These are phyloP conservation scores for Ehretia macrophylla DNA, from an alignment of 257 asterid species.

Conservation along the genomic window DNA sequence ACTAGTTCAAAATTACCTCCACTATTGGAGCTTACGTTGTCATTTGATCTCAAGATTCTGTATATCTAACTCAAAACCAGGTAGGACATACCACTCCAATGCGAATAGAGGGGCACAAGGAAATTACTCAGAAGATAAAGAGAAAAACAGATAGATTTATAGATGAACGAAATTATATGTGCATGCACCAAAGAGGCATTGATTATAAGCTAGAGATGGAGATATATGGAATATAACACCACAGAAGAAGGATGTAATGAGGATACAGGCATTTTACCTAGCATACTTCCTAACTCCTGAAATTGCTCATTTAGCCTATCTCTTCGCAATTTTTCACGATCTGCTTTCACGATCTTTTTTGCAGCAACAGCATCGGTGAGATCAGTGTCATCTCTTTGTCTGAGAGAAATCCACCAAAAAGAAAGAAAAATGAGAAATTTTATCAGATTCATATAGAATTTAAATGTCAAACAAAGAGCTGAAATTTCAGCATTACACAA, in stretches of 20 bases:
- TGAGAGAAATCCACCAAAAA: slow-evolving; percentile 4
- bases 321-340: slow-evolving; percentile 14
- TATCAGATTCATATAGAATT: not conserved
- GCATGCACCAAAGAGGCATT: no score
- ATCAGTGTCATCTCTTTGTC: not conserved
- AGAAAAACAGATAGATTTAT: no score
- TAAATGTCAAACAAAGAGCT: not conserved
- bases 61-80: no score
- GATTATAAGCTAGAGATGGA: no score
- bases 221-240: no score
- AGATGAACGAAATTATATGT: no score
- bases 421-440: not conserved
- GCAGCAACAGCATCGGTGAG: slow-evolving; percentile 4
- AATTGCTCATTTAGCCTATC: slow-evolving; percentile 12
- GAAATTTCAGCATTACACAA: not conserved
- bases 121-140: no score
- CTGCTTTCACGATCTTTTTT: slow-evolving; percentile 8
- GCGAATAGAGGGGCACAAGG: no score
- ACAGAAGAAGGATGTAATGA: not conserved
- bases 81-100: no score
- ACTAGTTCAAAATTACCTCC: no score
- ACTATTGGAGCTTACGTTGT: no score
- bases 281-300: slow-evolving; percentile 8
- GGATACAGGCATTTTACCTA: slow-evolving; percentile 10
- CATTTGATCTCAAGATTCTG: no score